These are phyloP conservation scores for Aspergillus amoenus DNA, from an alignment of 2,329 filamentous ascomycete species.

Conservation along the genomic window DNA sequence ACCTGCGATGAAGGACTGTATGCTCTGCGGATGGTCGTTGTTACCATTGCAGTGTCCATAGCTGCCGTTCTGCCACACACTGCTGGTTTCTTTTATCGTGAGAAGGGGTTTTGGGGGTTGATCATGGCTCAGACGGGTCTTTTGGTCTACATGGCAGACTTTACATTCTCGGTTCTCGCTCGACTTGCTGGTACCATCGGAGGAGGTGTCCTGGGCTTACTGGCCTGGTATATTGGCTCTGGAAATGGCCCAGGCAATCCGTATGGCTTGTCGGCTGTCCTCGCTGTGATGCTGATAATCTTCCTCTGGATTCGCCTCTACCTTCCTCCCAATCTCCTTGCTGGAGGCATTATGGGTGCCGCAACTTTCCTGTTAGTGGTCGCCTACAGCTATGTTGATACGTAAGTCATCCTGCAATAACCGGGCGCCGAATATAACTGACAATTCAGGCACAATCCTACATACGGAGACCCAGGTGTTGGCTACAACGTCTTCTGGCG, in stretches of 20 bases:
- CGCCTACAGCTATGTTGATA: conserved; percentile 50
- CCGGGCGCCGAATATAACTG: neutral
- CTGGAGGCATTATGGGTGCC: conserved; percentile 40
- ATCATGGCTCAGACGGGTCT: conserved; percentile 53
- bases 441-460: conserved; percentile 35
- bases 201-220: conserved; percentile 49
- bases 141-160: conserved; percentile 53
- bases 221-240: conserved; percentile 54
- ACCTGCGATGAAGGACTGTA: conserved; percentile 46
- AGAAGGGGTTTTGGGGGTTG: conserved; percentile 54
- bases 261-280: conserved; percentile 49
- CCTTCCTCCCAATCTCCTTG: conserved; percentile 29
- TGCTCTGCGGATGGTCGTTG: conserved; percentile 49
- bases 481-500: conserved; percentile 53
- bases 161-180: conserved; percentile 47
- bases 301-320: conserved; percentile 40
- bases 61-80: conserved; percentile 44
- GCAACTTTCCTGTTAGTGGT: conserved; percentile 47
- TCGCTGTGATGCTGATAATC: conserved; percentile 31
- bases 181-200: conserved; percentile 47
- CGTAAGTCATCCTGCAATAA: conserved; percentile 32
- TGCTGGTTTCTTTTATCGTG: conserved; percentile 53
- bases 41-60: conserved; percentile 47
- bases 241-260: conserved; percentile 50
- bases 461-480: conserved; percentile 49